Conservation (phyloP, 2,329 filamentous ascomycete genomes). For the Stagonosporopsis tanaceti region DNA sequence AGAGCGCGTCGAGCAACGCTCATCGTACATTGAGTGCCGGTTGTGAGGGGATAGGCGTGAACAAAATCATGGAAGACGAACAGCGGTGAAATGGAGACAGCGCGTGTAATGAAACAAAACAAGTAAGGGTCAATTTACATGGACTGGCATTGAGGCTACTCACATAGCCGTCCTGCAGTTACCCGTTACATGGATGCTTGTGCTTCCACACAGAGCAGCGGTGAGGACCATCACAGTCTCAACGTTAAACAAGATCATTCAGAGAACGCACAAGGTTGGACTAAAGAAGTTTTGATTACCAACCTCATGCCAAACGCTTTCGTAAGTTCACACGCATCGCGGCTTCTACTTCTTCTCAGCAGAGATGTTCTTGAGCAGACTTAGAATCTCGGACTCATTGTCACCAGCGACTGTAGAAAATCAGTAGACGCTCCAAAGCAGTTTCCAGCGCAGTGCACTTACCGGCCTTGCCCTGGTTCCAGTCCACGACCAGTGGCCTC, state of each 20-base stretch:
- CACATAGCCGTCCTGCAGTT: slow-evolving; percentile 21
- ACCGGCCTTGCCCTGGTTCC: slow-evolving; percentile 87
- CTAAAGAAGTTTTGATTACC: not conserved
- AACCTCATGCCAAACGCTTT: slow-evolving; percentile 1
- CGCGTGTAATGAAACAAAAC: not conserved
- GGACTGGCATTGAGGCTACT: not conserved
- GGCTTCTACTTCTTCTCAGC: slow-evolving; percentile 14
- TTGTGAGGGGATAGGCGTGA: not conserved
- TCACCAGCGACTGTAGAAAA: slow-evolving; percentile 67
- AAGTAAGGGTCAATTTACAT: not conserved
- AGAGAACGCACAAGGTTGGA: not conserved
- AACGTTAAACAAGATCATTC: not conserved
- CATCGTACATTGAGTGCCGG: not conserved
- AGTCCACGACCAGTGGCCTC: slow-evolving; percentile 84
- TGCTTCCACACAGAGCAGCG: slow-evolving; percentile 9
- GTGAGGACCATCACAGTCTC: not conserved
- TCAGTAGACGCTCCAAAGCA: slow-evolving; percentile 14
- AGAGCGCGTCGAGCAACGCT: not conserved
- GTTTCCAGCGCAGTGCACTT: slow-evolving; percentile 28
- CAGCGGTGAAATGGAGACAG: not conserved
- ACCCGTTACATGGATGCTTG: slow-evolving; percentile 23
- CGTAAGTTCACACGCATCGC: not conserved
- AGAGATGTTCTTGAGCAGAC: slow-evolving; percentile 71
- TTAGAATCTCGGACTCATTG: slow-evolving; percentile 87
- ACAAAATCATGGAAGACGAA: not conserved